Base-by-base conservation (phyloP, 1,284 basidiomycete species). In the Coniferiporia sulphurascens region DNA sequence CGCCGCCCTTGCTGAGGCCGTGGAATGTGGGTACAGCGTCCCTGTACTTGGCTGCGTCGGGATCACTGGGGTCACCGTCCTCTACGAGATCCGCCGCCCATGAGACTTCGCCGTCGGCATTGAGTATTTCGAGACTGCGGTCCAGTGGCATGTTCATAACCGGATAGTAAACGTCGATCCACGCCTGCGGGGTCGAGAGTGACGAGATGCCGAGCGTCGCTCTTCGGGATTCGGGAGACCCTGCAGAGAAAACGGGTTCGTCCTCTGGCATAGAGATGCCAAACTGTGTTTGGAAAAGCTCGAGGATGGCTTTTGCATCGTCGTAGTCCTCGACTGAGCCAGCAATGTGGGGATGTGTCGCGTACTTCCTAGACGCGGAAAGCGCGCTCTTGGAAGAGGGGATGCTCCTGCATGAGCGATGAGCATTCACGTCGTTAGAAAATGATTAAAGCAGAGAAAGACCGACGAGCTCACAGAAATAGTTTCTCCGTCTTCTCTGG, bases 111-210 rank as follows among this genome's bases (percentile, higher is more conserved):
- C 83, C 85, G 49, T 83, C 74, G 4, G 75, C 73, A 38, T 73
- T 79, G 21, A 91, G 69, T 41, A 92, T 82, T 56, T 84, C 77
- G 1, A 92, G 71, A 56, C 76, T 78, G 57, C 81, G 80, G 57
- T 86, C 80, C 5, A 87, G 74, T 3, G 89, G 84, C 1, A 83
- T 88, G 71, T 94, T 91, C 74, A 95, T 74, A 43, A 93, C 76
- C 0, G 94, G 92, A 70, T 87, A 93, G 72, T 95, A 95, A 49
- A 79, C 76, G 66, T 91, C 87, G 61, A 92, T 84, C 90, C 90
- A 93, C 17, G 89, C 88, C 6, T 74, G 75, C 0, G 89, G 85
- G 35, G 70, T 70, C 27, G 60, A 71, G 46, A 75, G 70, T 66
- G 72, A 76, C 2, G 79, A 77, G 49, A 84, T 76, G 17, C 71